phyloP scores from a whole-genome alignment of 139 green algal species.

The Chlorella sp. region DNA sequence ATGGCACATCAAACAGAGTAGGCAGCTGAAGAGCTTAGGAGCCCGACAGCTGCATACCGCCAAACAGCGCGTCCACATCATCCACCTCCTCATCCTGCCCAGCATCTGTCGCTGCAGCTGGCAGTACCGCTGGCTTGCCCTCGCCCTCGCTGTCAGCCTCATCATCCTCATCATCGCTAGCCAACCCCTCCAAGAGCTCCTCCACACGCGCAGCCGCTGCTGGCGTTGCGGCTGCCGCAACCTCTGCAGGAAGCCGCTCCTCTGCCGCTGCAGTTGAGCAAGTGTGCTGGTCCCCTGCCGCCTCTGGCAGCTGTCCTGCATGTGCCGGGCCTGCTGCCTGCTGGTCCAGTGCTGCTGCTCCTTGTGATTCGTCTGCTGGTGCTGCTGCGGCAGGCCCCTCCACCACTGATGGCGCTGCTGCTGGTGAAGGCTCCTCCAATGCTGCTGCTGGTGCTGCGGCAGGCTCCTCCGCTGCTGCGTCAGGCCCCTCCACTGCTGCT shows the following conservation, averaged over 20 bases:
- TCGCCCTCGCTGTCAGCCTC: neutral
- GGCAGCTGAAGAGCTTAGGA: neutral
- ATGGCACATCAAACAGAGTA: neutral
- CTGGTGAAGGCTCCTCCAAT: neutral
- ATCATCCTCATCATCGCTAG: neutral
- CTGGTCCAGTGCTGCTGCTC: neutral
- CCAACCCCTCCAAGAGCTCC: neutral
- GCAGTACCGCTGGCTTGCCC: neutral
- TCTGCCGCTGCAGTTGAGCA: neutral
- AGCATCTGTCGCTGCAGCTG: neutral
- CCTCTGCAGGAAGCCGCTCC: too few species aligned
- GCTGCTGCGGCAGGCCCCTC: neutral
- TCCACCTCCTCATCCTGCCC: neutral
- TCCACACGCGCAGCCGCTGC: neutral
- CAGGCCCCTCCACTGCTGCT: neutral
- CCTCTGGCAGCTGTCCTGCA: neutral
- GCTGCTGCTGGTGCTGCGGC: neutral
- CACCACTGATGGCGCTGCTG: neutral
- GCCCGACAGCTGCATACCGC: conserved; percentile 4
- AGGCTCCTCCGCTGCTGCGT: neutral
- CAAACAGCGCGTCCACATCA: conserved; percentile 21
- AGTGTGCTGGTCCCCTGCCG: neutral
- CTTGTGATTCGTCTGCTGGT: neutral
- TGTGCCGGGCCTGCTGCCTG: neutral
- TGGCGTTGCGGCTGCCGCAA: neutral